Base-by-base conservation (phyloP, 306 rosid species). In the Luffa acutangula region DNA sequence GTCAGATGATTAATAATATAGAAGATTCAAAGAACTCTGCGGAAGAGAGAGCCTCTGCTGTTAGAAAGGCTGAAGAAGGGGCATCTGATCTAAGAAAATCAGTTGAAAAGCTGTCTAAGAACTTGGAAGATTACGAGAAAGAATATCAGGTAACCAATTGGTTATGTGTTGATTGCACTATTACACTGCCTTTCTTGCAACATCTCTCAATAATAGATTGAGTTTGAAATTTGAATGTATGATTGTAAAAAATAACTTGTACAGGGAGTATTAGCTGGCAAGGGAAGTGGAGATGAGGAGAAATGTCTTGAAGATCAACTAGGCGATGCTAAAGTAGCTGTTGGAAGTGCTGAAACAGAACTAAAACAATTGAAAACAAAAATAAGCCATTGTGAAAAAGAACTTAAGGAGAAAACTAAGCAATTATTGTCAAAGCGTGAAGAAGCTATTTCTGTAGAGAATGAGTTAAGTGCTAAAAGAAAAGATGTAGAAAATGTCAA, bases 261-360 rank as follows among this genome's bases (percentile, higher is more conserved):
- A 21, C 56, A 95, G 98, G 98, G 97, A 51, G 93, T 95, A 37
- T 49, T 92, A 76, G 97, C 93, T 52, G 98, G 98, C 25, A 95
- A 95, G 88, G 89, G 93, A 84, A 88, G 88, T 79, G 98, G 97
- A 83, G 84, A 90, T 78, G 98, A 95, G 85, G 97, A 95, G 85
- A 93, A 95, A 86, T 91, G 97, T 84, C 83, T 95, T 58, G 93
- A 93, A 89, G 97, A 91, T 83, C 98, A 95, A 81, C 83, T 92
- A 81, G 85, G 87, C 60, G 97, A 95, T 90, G 98, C 98, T 41
- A 95, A 93, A 84, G 78, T 88, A 80, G 93, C 96, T 85, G 97
- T 90, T 80, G 98, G 98, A 66, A 87, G 85, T 85, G 89, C 96
- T 76, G 97, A 91, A 85, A 95, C 97, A 52, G 97, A 93, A 81